phyloP scores from a whole-genome alignment of 2,329 filamentous ascomycete genomes.

The Alternaria gaisen region DNA sequence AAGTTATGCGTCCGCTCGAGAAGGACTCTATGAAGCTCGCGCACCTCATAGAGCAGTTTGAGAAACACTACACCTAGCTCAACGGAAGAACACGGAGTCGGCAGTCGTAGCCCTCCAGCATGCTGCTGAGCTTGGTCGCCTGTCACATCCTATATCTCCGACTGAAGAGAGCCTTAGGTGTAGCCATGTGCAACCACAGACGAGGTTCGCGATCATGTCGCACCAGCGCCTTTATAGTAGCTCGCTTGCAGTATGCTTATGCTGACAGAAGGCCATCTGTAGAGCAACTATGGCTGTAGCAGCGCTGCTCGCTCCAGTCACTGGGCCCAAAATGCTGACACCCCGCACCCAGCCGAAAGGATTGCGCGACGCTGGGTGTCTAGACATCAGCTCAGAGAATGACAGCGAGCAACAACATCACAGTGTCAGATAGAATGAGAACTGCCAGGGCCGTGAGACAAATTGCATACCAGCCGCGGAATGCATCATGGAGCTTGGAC shows the following conservation, averaged over 20 bases:
- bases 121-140: not conserved
- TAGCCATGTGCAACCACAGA: constrained; percentile 2
- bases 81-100: not conserved
- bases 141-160: not conserved
- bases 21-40: constrained; percentile 3
- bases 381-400: not conserved
- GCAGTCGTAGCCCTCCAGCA: not conserved
- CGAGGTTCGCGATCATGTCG: constrained; percentile 1
- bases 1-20: too few relatives aligned
- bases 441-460: not conserved
- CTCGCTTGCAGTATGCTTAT: constrained; percentile 4
- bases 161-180: not conserved
- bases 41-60: not conserved
- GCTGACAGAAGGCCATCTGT: not conserved
- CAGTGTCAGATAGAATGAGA: not conserved
- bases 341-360: not conserved
- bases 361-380: not conserved
- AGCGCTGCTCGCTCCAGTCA: not conserved
- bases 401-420: not conserved
- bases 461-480: not conserved
- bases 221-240: not conserved
- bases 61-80: not conserved
- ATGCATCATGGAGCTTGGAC: not conserved
- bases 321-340: not conserved
- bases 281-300: not conserved